Percentiles rank a stretch among this genome's conserved stretches.
phyloP scores from a whole-genome alignment of 768 basidiomycete species.

The Tephrocybe sp. region DNA sequence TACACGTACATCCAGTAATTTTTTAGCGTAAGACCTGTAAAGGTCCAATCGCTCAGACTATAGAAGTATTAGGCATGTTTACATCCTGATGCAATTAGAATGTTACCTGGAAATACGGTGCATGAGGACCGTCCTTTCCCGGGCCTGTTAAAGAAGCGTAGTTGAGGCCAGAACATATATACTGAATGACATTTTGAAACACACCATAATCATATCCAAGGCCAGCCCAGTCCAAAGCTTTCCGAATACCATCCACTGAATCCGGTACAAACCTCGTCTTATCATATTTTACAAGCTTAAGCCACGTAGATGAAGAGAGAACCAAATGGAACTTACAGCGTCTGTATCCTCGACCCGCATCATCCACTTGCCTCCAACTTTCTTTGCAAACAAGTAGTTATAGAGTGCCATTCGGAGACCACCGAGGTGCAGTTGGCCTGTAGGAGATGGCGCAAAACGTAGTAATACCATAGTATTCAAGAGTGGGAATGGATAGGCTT shows the following conservation, averaged over 20 bases:
- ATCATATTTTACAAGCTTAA: background rate
- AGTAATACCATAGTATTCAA: slow-evolving; percentile 51
- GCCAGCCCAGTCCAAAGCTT: slow-evolving; percentile 86
- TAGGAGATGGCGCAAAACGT: slow-evolving; percentile 97
- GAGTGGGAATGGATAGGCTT: too few relatives aligned
- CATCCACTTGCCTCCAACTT: slow-evolving; percentile 85
- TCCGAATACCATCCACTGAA: slow-evolving; percentile 77
- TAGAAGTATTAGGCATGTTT: background rate
- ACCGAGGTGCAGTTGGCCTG: slow-evolving; percentile 90
- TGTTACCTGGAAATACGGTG: slow-evolving; percentile 83
- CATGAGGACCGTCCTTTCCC: slow-evolving; percentile 67
- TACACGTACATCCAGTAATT: slow-evolving; percentile 67
- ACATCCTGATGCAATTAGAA: background rate
- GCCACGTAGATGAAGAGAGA: background rate
- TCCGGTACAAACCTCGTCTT: slow-evolving; percentile 82
- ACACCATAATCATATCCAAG: slow-evolving; percentile 88
- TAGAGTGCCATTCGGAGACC: slow-evolving; percentile 93
- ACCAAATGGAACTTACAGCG: slow-evolving; percentile 46
- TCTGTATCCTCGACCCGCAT: slow-evolving; percentile 96
- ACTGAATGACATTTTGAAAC: slow-evolving; percentile 16
- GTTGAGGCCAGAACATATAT: background rate
- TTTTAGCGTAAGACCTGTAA: slow-evolving; percentile 71
- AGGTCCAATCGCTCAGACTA: slow-evolving; percentile 89
- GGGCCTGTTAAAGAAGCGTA: slow-evolving; percentile 53
- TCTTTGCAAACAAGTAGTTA: slow-evolving; percentile 83